Base-by-base conservation (phyloP, 169 alveolate species). In the Eimeria maxima region DNA sequence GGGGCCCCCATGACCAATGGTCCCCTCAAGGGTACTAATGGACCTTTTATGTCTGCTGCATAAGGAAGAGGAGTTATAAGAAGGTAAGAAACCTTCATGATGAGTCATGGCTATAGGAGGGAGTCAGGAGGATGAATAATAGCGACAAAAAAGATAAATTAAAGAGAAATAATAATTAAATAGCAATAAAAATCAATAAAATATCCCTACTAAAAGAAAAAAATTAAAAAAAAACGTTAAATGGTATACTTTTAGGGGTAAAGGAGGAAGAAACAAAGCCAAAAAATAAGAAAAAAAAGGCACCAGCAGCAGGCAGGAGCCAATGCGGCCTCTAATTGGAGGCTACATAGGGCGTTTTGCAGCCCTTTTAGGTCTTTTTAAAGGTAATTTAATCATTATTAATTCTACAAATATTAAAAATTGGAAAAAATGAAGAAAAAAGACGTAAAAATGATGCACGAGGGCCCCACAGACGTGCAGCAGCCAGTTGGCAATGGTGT, bases 61-160 rank as follows among this genome's bases (percentile, higher is more conserved):
- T 50, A 50, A 11, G 11, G 57, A 50, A 11, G 11, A 50, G 57
- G 57, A 50, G 11, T 11, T 50, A 11, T 11, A 50, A 11, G 57
- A 50, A 50, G 57, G 11, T 11, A 50, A 50, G 57, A 50, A 11
- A 11, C 57, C 57, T 50, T 11, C 57, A 50, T 50, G 5, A 50
- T 50, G 57, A 50, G 57, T 50, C 57, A 50, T 50, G 57, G 57
- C 57, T 11, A 7, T 11, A 7, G 57, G 11, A 50, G 57, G 57
- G 57, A 50, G 44, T 99, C 99, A 53, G 99, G 98, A 45, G 99
- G 97, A 16, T 99, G 99, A 3, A 99, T 99, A 10, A 99, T 99
- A 95, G 99, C 13, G 74, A 63, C 6, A 63, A 22, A 8, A 14
- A 63, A 63, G n/a, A n/a, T n/a, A n/a, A n/a, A n/a, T n/a, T n/a